Conservation (phyloP, 148 eudicot species). For the Heliamphora exappendiculata region DNA sequence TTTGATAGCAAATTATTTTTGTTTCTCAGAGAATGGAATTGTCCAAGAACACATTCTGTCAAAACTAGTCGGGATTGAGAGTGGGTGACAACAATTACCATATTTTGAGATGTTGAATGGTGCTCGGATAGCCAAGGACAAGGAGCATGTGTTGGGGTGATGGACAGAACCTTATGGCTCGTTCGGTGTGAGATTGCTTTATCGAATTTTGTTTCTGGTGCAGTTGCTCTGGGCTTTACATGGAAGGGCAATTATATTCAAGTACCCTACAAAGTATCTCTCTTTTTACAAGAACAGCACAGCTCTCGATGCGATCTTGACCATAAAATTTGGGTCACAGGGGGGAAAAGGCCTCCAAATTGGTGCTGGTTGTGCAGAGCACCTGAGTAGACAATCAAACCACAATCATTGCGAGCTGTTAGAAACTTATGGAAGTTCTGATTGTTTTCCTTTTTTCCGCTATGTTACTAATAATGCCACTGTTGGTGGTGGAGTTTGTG, state of each 20-base stretch:
- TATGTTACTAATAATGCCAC: background rate
- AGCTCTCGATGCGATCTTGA: background rate
- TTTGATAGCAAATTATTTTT: background rate
- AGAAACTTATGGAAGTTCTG: background rate
- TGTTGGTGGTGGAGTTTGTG: background rate
- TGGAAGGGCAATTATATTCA: background rate
- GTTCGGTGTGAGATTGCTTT: background rate
- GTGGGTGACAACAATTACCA: background rate
- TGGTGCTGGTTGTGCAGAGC: too few species aligned
- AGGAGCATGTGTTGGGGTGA: background rate
- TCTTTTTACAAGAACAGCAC: background rate
- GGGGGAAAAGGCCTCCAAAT: background rate
- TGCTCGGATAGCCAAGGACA: background rate
- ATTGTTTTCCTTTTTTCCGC: background rate
- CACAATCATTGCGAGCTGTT: background rate
- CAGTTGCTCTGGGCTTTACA: background rate
- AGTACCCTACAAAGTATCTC: background rate
- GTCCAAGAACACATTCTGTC: background rate
- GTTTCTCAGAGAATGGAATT: background rate
- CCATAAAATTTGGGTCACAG: background rate
- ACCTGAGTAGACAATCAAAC: too few species aligned
- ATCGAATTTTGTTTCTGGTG: too few species aligned
- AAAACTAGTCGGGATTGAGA: background rate
- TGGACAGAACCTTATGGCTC: background rate
- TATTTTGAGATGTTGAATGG: background rate